Evolutionary conservation across 2,329 filamentous ascomycete species (phyloP), one percentile per base, ranked within the genome.

Genomic region (Cladosporium sp.): DNA sequence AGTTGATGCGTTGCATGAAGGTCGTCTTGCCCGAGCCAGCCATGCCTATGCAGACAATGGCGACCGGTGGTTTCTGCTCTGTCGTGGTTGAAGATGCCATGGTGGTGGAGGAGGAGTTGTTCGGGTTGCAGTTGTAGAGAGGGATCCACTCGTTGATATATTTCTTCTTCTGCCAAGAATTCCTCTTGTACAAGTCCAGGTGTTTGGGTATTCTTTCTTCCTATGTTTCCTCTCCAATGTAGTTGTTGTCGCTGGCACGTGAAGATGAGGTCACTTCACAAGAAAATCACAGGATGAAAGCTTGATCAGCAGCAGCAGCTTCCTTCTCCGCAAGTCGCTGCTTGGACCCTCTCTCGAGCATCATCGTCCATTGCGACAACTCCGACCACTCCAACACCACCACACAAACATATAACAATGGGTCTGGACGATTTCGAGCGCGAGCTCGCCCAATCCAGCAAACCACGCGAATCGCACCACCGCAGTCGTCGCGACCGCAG

Each of bases 11-110:
- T 77, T 98, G 94, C 94, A 99, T 98, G 76, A 99, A 99, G 0
- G 96, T 99, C n/a, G 95, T 99, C 83, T 99, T 99, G 74, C 95
- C 95, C 18, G 93, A 96, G 73, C 95, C 94, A 74, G 95, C 95
- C 94, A 98, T 98, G 83, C 95, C 95, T 58, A 99, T 89, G 79
- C 93, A 97, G 73, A 98, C 93, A 67, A 99, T 89, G 67, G 91
- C 87, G 54, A 92, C 89, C 48, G 92, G 91, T 68, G 84, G 79
- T 66, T 67, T 64, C 18, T 58, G 48, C 46, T 58, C 43, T 28
- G 63, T 26, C 23, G 43, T 53, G 51, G 21, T 36, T 32, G 67
- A 65, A 39, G 69, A 67, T 28, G 68, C 67, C 67, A 71, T 67
- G 48, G 54, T 67, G 34, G 18, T 21, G 39, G 39, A 21, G 39